These are phyloP conservation scores for Clarireedia homoeocarpa DNA, from an alignment of 2,329 filamentous ascomycete species.

Conservation along the genomic window DNA sequence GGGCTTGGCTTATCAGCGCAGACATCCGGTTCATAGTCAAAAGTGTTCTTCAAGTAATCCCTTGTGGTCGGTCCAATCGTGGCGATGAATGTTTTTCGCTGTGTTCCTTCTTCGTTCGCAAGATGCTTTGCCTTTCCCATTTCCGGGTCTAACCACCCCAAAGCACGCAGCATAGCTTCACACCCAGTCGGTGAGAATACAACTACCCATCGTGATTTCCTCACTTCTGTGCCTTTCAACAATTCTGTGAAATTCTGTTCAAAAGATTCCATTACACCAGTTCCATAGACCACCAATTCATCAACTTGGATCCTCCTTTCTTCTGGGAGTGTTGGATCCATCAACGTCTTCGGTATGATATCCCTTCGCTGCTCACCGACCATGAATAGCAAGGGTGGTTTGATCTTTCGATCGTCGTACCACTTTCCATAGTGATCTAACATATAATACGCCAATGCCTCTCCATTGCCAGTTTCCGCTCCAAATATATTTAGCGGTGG, in stretches of 20 bases:
- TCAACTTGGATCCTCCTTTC: slow-evolving; percentile 56
- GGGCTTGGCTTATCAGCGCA: slow-evolving; percentile 77
- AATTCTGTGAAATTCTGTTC: slow-evolving; percentile 51
- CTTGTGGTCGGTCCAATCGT: slow-evolving; percentile 93
- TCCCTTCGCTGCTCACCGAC: slow-evolving; percentile 87
- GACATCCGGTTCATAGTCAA: slow-evolving; percentile 65
- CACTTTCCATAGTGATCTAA: slow-evolving; percentile 62
- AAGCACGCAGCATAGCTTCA: slow-evolving; percentile 47
- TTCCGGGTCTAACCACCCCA: slow-evolving; percentile 43
- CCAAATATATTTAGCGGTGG: slow-evolving; percentile 61
- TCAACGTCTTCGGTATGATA: slow-evolving; percentile 77
- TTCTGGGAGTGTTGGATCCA: slow-evolving; percentile 43
- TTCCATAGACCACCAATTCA: slow-evolving; percentile 82
- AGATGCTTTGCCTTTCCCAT: slow-evolving; percentile 33
- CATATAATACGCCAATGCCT: slow-evolving; percentile 70
- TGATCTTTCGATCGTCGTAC: slow-evolving; percentile 36
- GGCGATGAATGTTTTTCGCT: slow-evolving; percentile 55
- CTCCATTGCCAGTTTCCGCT: slow-evolving; percentile 76
- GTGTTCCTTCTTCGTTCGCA: slow-evolving; percentile 11
- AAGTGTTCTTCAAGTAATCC: slow-evolving; percentile 58
- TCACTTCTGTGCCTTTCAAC: slow-evolving; percentile 39
- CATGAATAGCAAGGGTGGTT: slow-evolving; percentile 69
- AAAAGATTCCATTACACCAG: slow-evolving; percentile 75
- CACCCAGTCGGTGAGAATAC: slow-evolving; percentile 64
- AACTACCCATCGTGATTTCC: slow-evolving; percentile 58